A percentile compares a stretch with the other conserved stretches of the same genome.
Conservation (phyloP, 2,329 filamentous ascomycete genomes). For the Penicillium crustosum region DNA sequence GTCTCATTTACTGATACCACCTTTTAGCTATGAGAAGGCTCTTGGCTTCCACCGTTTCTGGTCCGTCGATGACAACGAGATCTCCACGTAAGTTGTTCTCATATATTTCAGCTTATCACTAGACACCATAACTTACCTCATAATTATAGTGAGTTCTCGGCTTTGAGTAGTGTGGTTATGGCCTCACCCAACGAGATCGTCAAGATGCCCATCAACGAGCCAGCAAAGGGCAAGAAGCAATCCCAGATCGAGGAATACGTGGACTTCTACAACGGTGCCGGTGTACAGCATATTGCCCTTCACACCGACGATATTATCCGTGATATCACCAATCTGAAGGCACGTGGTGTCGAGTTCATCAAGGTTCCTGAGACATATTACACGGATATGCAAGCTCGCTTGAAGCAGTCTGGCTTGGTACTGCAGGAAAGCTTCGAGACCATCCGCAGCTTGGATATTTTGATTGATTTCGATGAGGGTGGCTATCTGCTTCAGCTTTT, state of each 20-base stretch:
- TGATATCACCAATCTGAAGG: conserved; percentile 73
- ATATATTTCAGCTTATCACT: no score
- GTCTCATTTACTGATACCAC: conserved; percentile 5
- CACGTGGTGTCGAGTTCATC: conserved; percentile 92
- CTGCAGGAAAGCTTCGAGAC: conserved; percentile 79
- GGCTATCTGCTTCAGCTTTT: conserved; percentile 79
- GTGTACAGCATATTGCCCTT: conserved; percentile 91
- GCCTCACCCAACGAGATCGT: conserved; percentile 77
- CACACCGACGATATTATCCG: conserved; percentile 76
- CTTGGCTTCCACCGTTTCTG: conserved; percentile 96
- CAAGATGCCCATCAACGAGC: conserved; percentile 99
- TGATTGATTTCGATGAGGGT: conserved; percentile 93
- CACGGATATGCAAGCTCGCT: conserved; percentile 68
- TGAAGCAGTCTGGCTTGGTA: conserved; percentile 61
- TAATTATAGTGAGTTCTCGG: conserved; percentile 67
- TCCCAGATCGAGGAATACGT: conserved; percentile 94
- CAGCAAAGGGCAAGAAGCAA: conserved; percentile 83
- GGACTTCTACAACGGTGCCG: conserved; percentile 82
- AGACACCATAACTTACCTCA: not conserved
- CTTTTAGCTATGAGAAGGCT: conserved; percentile 73
- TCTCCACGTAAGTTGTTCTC: conserved; percentile 60
- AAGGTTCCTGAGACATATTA: conserved; percentile 86
- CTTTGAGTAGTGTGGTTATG: conserved; percentile 88
- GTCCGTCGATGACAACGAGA: conserved; percentile 90
- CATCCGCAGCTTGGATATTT: conserved; percentile 74